Percentiles rank a stretch among this genome's conserved stretches.
phyloP scores from a whole-genome alignment of 129 eudicot species.

The Saussurea involucrata region DNA sequence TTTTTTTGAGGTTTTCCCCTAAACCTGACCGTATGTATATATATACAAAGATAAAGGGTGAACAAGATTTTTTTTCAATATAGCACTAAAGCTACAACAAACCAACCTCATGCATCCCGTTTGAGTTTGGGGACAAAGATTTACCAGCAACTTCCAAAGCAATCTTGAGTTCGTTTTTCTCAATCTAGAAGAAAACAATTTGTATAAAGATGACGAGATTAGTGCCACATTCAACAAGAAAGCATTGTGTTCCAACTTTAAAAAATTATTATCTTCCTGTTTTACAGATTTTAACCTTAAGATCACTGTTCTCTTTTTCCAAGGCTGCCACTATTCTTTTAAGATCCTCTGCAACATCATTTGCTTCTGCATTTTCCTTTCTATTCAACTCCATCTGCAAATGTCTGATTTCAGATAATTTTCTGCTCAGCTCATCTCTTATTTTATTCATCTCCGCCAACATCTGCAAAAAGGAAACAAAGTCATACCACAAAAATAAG shows the following conservation, averaged over 20 bases:
- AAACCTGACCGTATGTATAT: too few relatives aligned
- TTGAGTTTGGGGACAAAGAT: conserved; percentile 32
- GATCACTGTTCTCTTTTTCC: conserved; percentile 60
- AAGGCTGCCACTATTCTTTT: conserved; percentile 49
- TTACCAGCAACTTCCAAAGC: conserved; percentile 44
- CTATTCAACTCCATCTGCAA: conserved; percentile 62
- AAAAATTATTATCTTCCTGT: neutral
- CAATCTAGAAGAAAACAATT: conserved; percentile 43
- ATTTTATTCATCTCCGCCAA: conserved; percentile 53
- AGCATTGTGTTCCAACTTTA: neutral
- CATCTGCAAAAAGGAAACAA: conserved; percentile 41
- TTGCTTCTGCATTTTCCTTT: conserved; percentile 45
- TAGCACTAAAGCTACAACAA: conserved; percentile 8
- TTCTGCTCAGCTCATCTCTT: conserved; percentile 59
- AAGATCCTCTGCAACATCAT: conserved; percentile 46
- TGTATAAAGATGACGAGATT: conserved; percentile 13
- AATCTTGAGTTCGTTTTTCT: conserved; percentile 61
- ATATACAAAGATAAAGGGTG: neutral
- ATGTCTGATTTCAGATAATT: conserved; percentile 54
- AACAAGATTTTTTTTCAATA: neutral
- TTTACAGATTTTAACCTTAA: conserved; percentile 52
- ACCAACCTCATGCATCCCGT: conserved; percentile 61
- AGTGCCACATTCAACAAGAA: conserved; percentile 5
- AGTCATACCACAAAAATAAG: neutral
- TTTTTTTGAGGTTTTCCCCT: too few relatives aligned